These are phyloP conservation scores for Ophiostoma angusticollis DNA, from an alignment of 2,329 filamentous ascomycete genomes.

Conservation along the genomic window DNA sequence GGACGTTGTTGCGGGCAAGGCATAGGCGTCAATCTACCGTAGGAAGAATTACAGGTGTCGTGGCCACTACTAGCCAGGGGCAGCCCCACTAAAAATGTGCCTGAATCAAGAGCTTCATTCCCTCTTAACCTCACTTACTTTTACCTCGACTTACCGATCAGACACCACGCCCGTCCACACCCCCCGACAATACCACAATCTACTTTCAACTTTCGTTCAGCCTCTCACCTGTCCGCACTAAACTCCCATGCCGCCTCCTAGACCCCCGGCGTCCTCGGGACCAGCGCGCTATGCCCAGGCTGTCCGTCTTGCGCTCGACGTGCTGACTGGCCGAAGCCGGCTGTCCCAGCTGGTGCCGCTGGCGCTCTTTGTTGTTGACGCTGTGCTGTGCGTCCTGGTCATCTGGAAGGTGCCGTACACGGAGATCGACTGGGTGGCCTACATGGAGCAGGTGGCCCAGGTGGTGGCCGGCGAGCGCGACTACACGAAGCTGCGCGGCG, in stretches of 20 bases:
- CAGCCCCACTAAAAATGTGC: background rate
- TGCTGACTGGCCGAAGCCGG: constrained; percentile 35
- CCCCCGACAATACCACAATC: too few species aligned
- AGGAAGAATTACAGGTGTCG: too few species aligned
- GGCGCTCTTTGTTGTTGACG: constrained; percentile 56
- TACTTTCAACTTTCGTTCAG: too few species aligned
- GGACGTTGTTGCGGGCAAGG: constrained; percentile 33
- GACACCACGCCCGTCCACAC: too few species aligned
- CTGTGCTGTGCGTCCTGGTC: constrained; percentile 56
- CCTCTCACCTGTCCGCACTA: too few species aligned
- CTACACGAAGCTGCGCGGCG: constrained; percentile 74
- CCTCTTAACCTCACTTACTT: background rate
- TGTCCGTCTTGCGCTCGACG: constrained; percentile 24
- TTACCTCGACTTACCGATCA: too few species aligned
- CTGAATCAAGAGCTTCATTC: background rate
- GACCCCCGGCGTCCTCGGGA: too few species aligned
- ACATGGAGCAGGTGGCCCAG: constrained; percentile 84
- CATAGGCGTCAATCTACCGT: background rate
- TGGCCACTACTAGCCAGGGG: background rate
- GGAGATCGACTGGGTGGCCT: constrained; percentile 94
- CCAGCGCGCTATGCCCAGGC: constrained; percentile 15
- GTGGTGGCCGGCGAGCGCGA: constrained; percentile 76
- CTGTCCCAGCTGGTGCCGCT: constrained; percentile 41
- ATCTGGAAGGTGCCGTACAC: constrained; percentile 84
- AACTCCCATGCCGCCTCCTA: too few species aligned